Evolutionary conservation across 345 rosid genomes (phyloP), one percentile per base, ranked within the genome.

Genomic region (Firmiana major): DNA sequence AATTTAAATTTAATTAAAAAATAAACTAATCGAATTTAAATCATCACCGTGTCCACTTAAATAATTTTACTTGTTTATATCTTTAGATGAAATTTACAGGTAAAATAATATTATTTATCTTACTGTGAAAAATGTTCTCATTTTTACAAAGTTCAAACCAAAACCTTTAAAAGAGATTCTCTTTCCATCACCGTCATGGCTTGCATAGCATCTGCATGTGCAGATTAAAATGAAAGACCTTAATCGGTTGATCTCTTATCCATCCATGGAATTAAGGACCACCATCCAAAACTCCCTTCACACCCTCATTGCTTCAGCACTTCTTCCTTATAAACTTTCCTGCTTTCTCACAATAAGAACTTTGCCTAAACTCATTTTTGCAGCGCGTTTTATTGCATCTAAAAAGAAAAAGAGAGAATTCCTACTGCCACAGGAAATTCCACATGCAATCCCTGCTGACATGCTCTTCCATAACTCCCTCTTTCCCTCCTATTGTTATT

Each of bases 381-480:
- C 28, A n/a, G 66, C 48, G 26, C 66, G 9, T 11, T 34, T 24
- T 11, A 28, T 51, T 16, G 55, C 5, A 22, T 4, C 6, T 24
- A 22, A 22, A 21, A 45, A 5, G 26, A 48, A 28, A 49, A 26
- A 10, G 9, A 40, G 46, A 42, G 31, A n/a, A 67, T 22, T 45
- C 34, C 31, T 45, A 28, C 38, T 28, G 8, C 74, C 58, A 31
- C 22, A 17, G 53, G 9, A 71, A 28, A 71, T 51, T 71, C 74
- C 53, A 49, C 53, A 79, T 79, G 82, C 64, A 46, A 19, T 66
- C 67, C 26, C 60, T 79, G 66, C 45, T 79, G 24, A 48, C 26
- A 34, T 75, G 75, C 45, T 51, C 74, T 19, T 53, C 75, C 28
- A 31, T 31, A 24, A 24, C n/a, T 54, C 67, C 79, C 12, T 58